phyloP scores from a whole-genome alignment of 768 basidiomycete genomes.

The Agaricus blazei region DNA sequence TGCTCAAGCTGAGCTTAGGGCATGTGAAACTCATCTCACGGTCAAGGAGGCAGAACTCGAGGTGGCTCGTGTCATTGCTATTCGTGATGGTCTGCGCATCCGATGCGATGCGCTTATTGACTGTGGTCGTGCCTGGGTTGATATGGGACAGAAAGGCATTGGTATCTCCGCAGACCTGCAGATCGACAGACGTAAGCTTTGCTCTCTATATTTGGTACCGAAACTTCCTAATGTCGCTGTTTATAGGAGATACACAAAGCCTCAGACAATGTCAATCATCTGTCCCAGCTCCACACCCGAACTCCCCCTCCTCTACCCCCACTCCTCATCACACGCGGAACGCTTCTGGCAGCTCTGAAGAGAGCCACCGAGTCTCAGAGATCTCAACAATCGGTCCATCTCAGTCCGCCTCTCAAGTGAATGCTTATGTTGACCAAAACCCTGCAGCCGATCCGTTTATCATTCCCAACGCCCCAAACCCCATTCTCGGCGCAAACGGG shows the following conservation, averaged over 20 bases:
- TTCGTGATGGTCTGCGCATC: constrained; percentile 56
- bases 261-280: not conserved
- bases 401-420: constrained; percentile 11
- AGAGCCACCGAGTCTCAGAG: not conserved
- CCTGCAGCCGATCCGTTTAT: not conserved
- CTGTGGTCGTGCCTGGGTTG: constrained; percentile 64
- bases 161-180: constrained; percentile 32
- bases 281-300: constrained; percentile 3
- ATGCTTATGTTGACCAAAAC: not conserved
- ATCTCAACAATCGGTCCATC: constrained; percentile 9
- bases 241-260: constrained; percentile 5
- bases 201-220: no score
- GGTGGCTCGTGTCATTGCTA: constrained; percentile 42
- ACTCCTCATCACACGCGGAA: constrained; percentile 2
- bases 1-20: constrained; percentile 76
- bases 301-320: not conserved
- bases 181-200: constrained; percentile 11
- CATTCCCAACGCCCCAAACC: constrained; percentile 8
- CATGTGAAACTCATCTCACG: constrained; percentile 73
- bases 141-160: constrained; percentile 62
- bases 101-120: constrained; percentile 64
- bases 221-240: not conserved
- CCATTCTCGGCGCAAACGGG: constrained; percentile 8
- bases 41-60: constrained; percentile 64
- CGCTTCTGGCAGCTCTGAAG: not conserved